A percentile compares a stretch with the other conserved stretches of the same genome.
Evolutionary conservation across 2,329 filamentous ascomycete genomes (phyloP).

Genomic region (Dothistroma septosporum): DNA sequence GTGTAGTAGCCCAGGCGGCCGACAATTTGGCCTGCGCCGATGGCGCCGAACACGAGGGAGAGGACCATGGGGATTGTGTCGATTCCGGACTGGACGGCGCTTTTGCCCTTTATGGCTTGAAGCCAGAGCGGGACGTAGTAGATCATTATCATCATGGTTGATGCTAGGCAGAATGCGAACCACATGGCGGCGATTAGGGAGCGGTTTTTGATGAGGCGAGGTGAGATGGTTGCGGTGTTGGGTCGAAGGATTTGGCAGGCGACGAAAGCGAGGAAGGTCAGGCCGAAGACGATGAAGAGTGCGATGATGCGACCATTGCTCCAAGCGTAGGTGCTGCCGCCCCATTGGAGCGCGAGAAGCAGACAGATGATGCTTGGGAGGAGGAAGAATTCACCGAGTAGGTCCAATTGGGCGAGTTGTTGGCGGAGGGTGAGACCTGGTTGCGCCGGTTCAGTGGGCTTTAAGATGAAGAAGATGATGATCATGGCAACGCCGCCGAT

Average conservation of each 20-base stretch:
- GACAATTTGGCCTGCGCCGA: conserved; percentile 34
- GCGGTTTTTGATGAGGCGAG: conserved; percentile 42
- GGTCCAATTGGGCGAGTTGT: conserved; percentile 44
- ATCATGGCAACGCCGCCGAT: conserved; percentile 41
- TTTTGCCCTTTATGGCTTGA: conserved; percentile 46
- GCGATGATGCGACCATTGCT: conserved; percentile 41
- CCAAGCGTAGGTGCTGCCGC: conserved; percentile 43
- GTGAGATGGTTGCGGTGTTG: conserved; percentile 42
- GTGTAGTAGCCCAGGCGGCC: conserved; percentile 45
- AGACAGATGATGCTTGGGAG: conserved; percentile 42
- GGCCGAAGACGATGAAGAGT: conserved; percentile 39
- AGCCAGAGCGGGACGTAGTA: conserved; percentile 47
- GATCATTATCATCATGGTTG: conserved; percentile 42
- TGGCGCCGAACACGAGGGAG: conserved; percentile 38
- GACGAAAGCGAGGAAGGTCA: conserved; percentile 41
- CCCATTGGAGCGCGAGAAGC: conserved; percentile 48
- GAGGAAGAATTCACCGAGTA: conserved; percentile 40
- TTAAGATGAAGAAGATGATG: conserved; percentile 41
- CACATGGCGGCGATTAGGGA: conserved; percentile 38
- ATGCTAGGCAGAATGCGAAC: conserved; percentile 41
- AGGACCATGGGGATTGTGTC: conserved; percentile 45
- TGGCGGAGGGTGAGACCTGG: conserved; percentile 32
- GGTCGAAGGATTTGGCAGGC: conserved; percentile 39
- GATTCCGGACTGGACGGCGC: conserved; percentile 45
- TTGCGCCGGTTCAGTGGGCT: conserved; percentile 21